A percentile compares a stretch with the other conserved stretches of the same genome.
These are phyloP conservation scores for Alternaria ethzedia DNA, from an alignment of 2,329 filamentous ascomycete genomes.

Conservation along the genomic window DNA sequence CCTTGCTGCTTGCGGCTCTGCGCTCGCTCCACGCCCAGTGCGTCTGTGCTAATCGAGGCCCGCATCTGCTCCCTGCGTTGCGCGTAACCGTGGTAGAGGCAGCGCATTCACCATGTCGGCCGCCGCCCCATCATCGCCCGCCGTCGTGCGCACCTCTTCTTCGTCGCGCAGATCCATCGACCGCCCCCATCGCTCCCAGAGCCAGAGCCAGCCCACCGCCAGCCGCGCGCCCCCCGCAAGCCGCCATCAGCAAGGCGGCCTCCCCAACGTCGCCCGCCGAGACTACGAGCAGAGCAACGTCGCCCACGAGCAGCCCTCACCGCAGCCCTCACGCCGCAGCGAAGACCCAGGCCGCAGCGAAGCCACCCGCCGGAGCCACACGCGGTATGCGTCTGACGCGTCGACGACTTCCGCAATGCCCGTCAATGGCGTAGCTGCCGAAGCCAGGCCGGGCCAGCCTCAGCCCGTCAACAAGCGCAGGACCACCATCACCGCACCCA, in stretches of 20 bases:
- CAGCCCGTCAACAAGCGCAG: slow-evolving; percentile 53
- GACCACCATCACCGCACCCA: slow-evolving; percentile 87
- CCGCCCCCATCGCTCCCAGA: slow-evolving; percentile 46
- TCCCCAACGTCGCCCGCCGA: slow-evolving; percentile 65
- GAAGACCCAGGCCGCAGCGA: slow-evolving; percentile 66
- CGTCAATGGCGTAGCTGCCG: slow-evolving; percentile 46
- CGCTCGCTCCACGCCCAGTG: slow-evolving; percentile 24
- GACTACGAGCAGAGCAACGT: slow-evolving; percentile 77
- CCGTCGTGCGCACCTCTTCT: slow-evolving; percentile 46
- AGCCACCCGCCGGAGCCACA: slow-evolving; percentile 56
- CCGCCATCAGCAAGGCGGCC: slow-evolving; percentile 52
- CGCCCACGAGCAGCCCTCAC: slow-evolving; percentile 59
- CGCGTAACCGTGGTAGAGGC: slow-evolving; percentile 9
- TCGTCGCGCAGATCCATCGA: slow-evolving; percentile 40
- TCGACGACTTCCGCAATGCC: slow-evolving; percentile 46
- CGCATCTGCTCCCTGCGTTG: slow-evolving; percentile 34
- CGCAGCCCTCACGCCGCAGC: slow-evolving; percentile 58
- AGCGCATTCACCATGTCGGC: slow-evolving; percentile 43
- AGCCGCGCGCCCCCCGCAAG: slow-evolving; percentile 26
- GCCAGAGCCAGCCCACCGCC: slow-evolving; percentile 41
- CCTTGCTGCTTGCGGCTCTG: slow-evolving; percentile 20
- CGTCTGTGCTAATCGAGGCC: slow-evolving; percentile 20
- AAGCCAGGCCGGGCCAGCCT: slow-evolving; percentile 31
- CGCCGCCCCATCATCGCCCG: slow-evolving; percentile 51
- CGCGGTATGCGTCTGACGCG: slow-evolving; percentile 55